Percentiles rank a stretch among this genome's conserved stretches.
Conservation (phyloP, 1,284 basidiomycete genomes). For the Boletus sp. region DNA sequence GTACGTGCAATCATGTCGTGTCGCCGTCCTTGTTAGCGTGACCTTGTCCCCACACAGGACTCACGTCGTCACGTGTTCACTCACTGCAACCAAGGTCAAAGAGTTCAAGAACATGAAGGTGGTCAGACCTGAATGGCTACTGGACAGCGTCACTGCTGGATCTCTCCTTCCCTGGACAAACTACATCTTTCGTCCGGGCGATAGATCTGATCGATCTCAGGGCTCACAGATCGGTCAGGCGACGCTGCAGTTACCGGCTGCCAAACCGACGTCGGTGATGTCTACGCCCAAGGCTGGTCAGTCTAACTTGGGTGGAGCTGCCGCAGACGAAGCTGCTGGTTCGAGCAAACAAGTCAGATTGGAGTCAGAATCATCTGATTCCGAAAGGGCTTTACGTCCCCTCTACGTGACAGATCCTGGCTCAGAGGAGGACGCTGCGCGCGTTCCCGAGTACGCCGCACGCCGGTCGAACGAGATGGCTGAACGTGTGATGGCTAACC, state of each 20-base stretch:
- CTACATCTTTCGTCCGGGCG: slow-evolving; percentile 52
- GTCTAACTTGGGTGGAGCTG: background rate
- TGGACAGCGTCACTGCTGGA: slow-evolving; percentile 66
- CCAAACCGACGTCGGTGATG: slow-evolving; percentile 1
- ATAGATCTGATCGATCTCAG: slow-evolving; percentile 47
- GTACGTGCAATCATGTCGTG: slow-evolving; percentile 41
- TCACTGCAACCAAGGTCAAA: slow-evolving; percentile 84
- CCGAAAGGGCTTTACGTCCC: slow-evolving; percentile 26
- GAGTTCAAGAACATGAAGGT: slow-evolving; percentile 91
- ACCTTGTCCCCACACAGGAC: slow-evolving; percentile 47
- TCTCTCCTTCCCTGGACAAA: slow-evolving; percentile 74
- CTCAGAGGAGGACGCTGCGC: slow-evolving; percentile 38
- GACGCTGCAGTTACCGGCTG: slow-evolving; percentile 11
- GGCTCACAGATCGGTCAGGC: slow-evolving; percentile 37
- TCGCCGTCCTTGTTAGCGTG: slow-evolving; percentile 1
- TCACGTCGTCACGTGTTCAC: slow-evolving; percentile 85
- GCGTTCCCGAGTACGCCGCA: slow-evolving; percentile 60
- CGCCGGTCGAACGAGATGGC: slow-evolving; percentile 67
- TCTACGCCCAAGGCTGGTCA: background rate
- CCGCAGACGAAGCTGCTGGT: background rate
- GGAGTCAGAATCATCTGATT: slow-evolving; percentile 2
- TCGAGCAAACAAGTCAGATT: slow-evolving; percentile 2
- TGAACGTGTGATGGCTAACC: slow-evolving; percentile 70
- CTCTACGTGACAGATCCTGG: slow-evolving; percentile 44
- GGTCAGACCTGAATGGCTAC: slow-evolving; percentile 83